Percentiles rank a stretch among this genome's conserved stretches.
Conservation (phyloP, 768 basidiomycete genomes). For the Collybia sordida region DNA sequence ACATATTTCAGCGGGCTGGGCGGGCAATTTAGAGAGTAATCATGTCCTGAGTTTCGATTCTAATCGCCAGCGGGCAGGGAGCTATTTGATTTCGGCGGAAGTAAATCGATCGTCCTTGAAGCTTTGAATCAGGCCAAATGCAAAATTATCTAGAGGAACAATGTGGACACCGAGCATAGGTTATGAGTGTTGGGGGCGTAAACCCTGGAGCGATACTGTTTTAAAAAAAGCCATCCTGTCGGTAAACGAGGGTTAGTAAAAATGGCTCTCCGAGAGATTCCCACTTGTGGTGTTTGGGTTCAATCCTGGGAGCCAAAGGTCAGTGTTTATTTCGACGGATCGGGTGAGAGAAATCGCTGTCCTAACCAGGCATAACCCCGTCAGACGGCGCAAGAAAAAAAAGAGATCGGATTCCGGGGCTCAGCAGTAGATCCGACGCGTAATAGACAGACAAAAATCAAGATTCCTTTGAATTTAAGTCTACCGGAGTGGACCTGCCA, state of each 20-base stretch:
- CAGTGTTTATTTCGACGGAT: not conserved
- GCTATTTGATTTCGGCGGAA: not conserved
- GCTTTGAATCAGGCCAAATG: not conserved
- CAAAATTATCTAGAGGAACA: not conserved
- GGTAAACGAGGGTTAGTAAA: too few relatives aligned
- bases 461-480: not conserved
- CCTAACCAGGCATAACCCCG: not conserved
- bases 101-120: not conserved
- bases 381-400: not conserved
- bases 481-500: too few relatives aligned
- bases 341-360: constrained; percentile 1
- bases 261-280: not conserved
- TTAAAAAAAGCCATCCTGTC: too few relatives aligned
- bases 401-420: constrained; percentile 6
- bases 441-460: not conserved
- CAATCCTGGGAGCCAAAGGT: not conserved
- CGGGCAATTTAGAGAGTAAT: too few relatives aligned
- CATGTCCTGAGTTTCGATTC: too few relatives aligned
- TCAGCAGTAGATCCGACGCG: constrained; percentile 10
- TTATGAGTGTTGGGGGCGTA: not conserved
- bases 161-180: not conserved
- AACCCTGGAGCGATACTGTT: too few relatives aligned
- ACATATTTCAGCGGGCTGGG: too few relatives aligned
- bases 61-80: not conserved
- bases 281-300: not conserved